Evolutionary conservation across 768 basidiomycete genomes (phyloP), one percentile per base, ranked within the genome.

Genomic region (Tubosaeta sp.): DNA sequence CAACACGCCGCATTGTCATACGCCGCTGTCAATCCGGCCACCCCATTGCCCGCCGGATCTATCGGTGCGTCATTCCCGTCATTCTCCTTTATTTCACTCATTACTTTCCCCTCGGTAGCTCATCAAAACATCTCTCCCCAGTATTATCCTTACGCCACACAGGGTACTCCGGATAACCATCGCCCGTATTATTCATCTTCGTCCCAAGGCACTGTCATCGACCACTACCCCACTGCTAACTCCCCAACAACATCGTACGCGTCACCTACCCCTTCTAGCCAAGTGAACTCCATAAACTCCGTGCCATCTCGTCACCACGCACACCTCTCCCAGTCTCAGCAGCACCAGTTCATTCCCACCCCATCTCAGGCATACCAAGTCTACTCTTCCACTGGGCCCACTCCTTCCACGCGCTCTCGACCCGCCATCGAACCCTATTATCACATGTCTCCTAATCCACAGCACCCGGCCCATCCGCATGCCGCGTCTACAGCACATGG

Each of bases 271-370:
- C 29, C 59, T 19, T 46, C 66, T 9, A 18, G 49, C 4, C 58
- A 59, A 24, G 19, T 59, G 38, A 58, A 24, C 44, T 39, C 53
- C 21, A 59, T 59, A 36, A 58, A 27, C 43, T 39, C 53, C n/a
- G 59, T 56, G 35, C 1, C 56, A 27, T 53, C 54, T 40, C 58
- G 57, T 43, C 62, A 58, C 40, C 62, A 49, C 9, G 3, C 32
- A 25, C 61, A 61, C 10, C 51, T 44, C 25, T 0, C 58, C 25
- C 58, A 55, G 59, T 51, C 59, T 6, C 57, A 59, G 3, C 55
- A 64, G 21, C 61, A 60, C 3, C 68, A 69, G 6, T 80, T 79
- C 56, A 75, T 79, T 36, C 75, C 78, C 5, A 79, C 78, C 1
- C 78, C 78, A 6, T 75, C 76, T 3, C 75, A 80, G 44, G 53